A percentile compares a stretch with the other conserved stretches of the same genome.
Evolutionary conservation across 768 basidiomycete species (phyloP).

Genomic region (Suillus subluteus): DNA sequence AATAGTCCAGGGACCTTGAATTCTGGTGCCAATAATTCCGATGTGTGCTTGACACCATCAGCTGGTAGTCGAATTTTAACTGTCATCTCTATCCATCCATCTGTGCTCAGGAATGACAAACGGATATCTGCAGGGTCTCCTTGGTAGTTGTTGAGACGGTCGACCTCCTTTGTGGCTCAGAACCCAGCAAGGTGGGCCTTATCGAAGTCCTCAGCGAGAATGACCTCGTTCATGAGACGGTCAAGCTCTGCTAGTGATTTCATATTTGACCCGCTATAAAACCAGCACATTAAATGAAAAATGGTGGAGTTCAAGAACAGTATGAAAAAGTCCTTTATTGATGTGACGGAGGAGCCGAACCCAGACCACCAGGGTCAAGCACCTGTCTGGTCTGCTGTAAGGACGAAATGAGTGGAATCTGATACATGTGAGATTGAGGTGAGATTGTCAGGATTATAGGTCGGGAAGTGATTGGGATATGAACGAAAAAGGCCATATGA

Average conservation of each 20-base stretch:
- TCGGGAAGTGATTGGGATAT: not conserved
- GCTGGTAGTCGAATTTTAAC: constrained; percentile 17
- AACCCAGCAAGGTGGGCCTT: constrained; percentile 15
- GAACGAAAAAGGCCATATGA: not conserved
- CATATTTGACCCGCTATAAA: constrained; percentile 20
- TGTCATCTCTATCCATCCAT: constrained; percentile 14
- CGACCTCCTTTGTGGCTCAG: not conserved
- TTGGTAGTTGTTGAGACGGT: not conserved
- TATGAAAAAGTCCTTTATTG: constrained; percentile 1
- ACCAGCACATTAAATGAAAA: constrained; percentile 27
- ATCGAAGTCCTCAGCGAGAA: constrained; percentile 15
- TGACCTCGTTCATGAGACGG: constrained; percentile 11
- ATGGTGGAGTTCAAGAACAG: constrained; percentile 21
- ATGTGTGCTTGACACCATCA: not conserved
- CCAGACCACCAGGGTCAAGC: constrained; percentile 7
- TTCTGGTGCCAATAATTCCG: not conserved
- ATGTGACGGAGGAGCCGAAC: constrained; percentile 2
- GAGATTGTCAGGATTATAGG: constrained; percentile 8
- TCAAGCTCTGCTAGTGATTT: constrained; percentile 14
- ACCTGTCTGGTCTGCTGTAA: not conserved
- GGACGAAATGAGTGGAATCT: not conserved
- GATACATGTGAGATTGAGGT: constrained; percentile 3
- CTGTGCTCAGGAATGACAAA: not conserved
- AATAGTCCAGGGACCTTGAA: constrained; percentile 33
- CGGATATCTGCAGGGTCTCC: not conserved